Base-by-base conservation (phyloP, 225 moss, liverwort and hornwort species). In the Marchantia polymorpha region DNA sequence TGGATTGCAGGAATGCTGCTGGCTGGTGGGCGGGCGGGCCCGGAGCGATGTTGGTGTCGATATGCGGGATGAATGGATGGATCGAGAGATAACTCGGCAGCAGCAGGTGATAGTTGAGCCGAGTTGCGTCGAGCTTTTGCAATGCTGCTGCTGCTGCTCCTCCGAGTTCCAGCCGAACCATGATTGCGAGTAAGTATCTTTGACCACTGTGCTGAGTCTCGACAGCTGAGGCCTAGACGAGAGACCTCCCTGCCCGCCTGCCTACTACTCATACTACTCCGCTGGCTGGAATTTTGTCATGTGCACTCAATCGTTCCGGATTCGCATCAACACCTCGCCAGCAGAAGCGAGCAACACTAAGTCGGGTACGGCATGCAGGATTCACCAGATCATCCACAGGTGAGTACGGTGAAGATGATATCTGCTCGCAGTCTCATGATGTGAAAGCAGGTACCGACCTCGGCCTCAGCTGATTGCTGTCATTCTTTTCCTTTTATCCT, bases 1-100 rank as follows among this genome's bases (percentile, higher is more conserved):
- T 61, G 61, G 61, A 61, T n/a, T 23, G 61, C 61, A 61, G 61
- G 61, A 61, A 61, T 61, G n/a, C 61, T 61, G n/a, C 61, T 61
- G 22, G 61, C n/a, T 61, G 61, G n/a, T 61, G 10, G 58, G 61
- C 61, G 10, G 58, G 61, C 61, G 61, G 61, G 61, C n/a, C 58
- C 61, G 17, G 61, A 61, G n/a, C n/a, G 59, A 59, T 59, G 17
- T 61, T 8, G 7, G 23, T 58, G n/a, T 61, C 58, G 5, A 61
- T 61, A 61, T 61, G 8, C 61, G 23, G n/a, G 22, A 61, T 61
- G 61, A 19, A 0, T 61, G 22, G n/a, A 22, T n/a, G 6, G n/a
- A 61, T 61, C 17, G 16, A 22, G n/a, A 61, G 61, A 23, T 22
- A 22, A n/a, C 23, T 23, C 17, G 22, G 22, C 58, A 14, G 61